These are phyloP conservation scores for Clonostachys rhizophaga DNA, from an alignment of 2,329 filamentous ascomycete genomes.

Conservation along the genomic window DNA sequence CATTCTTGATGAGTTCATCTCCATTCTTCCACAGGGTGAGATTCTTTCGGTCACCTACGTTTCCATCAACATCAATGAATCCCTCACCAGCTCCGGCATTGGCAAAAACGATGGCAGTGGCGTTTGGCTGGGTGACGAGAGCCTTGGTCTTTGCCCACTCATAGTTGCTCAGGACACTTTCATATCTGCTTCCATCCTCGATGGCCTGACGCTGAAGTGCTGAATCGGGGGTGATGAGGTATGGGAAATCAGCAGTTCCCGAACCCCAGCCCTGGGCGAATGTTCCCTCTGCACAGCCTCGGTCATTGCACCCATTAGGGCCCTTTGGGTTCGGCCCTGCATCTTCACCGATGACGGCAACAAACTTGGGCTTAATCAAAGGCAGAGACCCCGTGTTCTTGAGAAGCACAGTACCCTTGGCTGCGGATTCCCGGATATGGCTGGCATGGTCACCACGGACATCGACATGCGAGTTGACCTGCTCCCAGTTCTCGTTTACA, in stretches of 20 bases:
- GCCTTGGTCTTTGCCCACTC: conserved; percentile 55
- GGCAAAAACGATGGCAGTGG: conserved; percentile 80
- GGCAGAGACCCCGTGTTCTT: conserved; percentile 81
- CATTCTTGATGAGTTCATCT: conserved; percentile 75
- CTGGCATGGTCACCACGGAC: conserved; percentile 71
- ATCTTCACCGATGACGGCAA: conserved; percentile 79
- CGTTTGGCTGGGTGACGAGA: conserved; percentile 57
- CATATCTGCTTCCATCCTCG: conserved; percentile 53
- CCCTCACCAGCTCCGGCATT: conserved; percentile 86
- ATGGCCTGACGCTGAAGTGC: conserved; percentile 62
- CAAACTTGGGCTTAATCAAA: conserved; percentile 70
- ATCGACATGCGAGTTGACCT: conserved; percentile 78
- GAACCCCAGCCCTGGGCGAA: conserved; percentile 78
- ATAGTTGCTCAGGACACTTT: conserved; percentile 65
- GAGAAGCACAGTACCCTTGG: conserved; percentile 79
- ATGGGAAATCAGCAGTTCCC: conserved; percentile 69
- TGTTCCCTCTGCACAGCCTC: conserved; percentile 54
- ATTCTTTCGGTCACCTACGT: conserved; percentile 87
- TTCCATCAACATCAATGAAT: conserved; percentile 77
- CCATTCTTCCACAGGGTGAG: conserved; percentile 84
- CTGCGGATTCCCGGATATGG: conserved; percentile 71
- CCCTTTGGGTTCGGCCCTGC: conserved; percentile 71
- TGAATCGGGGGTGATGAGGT: conserved; percentile 69
- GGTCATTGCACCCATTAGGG: conserved; percentile 73
- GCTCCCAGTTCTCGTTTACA: conserved; percentile 55